Base-by-base conservation (phyloP, 1,284 basidiomycete genomes). In the Marasmius tenuissimus region DNA sequence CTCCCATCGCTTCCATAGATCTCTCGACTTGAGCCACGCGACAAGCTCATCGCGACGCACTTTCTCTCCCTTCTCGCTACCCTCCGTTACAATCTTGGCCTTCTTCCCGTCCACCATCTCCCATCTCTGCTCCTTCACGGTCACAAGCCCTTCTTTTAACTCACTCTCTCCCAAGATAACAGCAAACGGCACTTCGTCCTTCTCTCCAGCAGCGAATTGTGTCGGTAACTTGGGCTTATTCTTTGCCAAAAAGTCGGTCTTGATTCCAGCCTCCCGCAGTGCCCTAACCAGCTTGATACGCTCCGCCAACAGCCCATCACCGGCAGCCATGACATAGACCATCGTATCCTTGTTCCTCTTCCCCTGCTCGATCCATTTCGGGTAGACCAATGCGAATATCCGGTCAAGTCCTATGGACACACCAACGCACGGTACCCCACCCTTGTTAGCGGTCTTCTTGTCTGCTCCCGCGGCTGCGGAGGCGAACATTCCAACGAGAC, bases 221-320 rank as follows among this genome's bases (percentile, higher is more conserved):
- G 86, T 81, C 1, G 81, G 79, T 40, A 95, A 79, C 75, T 98
- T 98, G 1, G 96, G 95, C 73, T 96, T 97, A 64, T 81, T 85
- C 77, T 98, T 98, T 70, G 95, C 93, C 72, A 96, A 80, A 81
- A 94, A 99, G 73, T 98, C 97, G 64, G 93, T 87, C 93, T 95
- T 94, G 77, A 99, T 92, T 0, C 96, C 96, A 2, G 87, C 90
- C 65, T 89, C 89, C 74, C 97, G 87, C 59, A 99, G 79, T 77
- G 92, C 87, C 71, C 88, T 88, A 52, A 91, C 92, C 20, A 99
- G 83, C 70, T 77, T 80, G 72, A 99, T 91, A 20, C 97, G 85
- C 78, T 98, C 94, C 70, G 88, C 86, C 50, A 98, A 76, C 64
- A 98, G 73, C 5, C 96, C 95, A 69, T 96, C 95, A 8, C 96